Evolutionary conservation across 129 eudicot species (phyloP).

Genomic region (Saposhnikovia divaricata): DNA sequence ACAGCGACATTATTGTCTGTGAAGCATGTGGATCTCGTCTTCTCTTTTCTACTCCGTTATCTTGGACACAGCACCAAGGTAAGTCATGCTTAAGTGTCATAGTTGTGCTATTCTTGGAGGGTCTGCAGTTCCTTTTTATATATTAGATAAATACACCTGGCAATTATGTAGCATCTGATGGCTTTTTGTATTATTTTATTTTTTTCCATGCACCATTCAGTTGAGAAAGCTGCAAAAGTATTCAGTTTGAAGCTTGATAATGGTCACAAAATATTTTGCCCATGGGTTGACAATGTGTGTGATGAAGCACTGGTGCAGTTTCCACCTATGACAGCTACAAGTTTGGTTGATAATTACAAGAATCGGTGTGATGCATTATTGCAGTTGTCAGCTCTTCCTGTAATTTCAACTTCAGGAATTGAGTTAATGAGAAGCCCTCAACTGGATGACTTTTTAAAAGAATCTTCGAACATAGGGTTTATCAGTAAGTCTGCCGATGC

Average conservation of each 20-base stretch:
- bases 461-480: slow-evolving; percentile 26
- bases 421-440: slow-evolving; percentile 51
- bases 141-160: background rate
- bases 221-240: slow-evolving; percentile 85
- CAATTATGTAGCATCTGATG: background rate
- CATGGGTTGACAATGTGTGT: slow-evolving; percentile 86
- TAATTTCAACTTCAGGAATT: slow-evolving; percentile 42
- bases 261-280: slow-evolving; percentile 82
- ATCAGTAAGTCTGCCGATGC: slow-evolving; percentile 18
- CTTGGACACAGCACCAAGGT: slow-evolving; percentile 83
- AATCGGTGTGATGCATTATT: slow-evolving; percentile 40
- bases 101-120: background rate
- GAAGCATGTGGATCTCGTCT: slow-evolving; percentile 81
- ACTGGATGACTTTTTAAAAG: slow-evolving; percentile 55
- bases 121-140: background rate
- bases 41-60: slow-evolving; percentile 74
- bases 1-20: slow-evolving; percentile 67
- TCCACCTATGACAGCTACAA: slow-evolving; percentile 48
- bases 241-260: slow-evolving; percentile 87
- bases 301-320: slow-evolving; percentile 70
- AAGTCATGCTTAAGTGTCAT: slow-evolving; percentile 19
- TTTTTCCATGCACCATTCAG: slow-evolving; percentile 29
- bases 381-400: slow-evolving; percentile 75
- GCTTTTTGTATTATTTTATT: background rate
- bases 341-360: slow-evolving; percentile 65